A percentile compares a stretch with the other conserved stretches of the same genome.
These are phyloP conservation scores for Excoecaria agallocha DNA, from an alignment of 345 rosid genomes.

Conservation along the genomic window DNA sequence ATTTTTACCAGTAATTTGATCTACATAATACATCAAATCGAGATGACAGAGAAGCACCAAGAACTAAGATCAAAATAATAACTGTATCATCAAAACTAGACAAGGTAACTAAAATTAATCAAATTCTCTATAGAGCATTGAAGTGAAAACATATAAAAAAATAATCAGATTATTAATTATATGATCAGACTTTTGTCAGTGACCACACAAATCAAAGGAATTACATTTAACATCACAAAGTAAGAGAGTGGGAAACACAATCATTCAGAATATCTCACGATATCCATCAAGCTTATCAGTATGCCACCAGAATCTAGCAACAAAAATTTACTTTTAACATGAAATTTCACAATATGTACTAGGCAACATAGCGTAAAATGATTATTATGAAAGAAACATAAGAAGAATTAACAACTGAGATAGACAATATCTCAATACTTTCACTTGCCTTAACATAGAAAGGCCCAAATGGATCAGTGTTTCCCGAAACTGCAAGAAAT, in stretches of 20 bases:
- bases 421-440: neutral
- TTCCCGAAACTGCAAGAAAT: constrained; percentile 71
- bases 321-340: neutral
- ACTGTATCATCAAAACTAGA: too few relatives aligned
- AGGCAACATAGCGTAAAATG: neutral
- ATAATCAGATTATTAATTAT: too few relatives aligned
- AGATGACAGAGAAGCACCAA: too few relatives aligned
- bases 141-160: too few relatives aligned
- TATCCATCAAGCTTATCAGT: neutral
- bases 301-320: neutral
- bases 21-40: too few relatives aligned
- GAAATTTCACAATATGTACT: neutral
- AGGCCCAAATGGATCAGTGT: constrained; percentile 83
- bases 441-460: constrained; percentile 82
- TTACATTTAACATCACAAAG: neutral
- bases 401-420: neutral
- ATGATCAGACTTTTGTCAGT: too few relatives aligned
- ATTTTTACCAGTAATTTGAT: too few relatives aligned
- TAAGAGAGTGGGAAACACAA: neutral
- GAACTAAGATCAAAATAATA: too few relatives aligned
- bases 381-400: neutral
- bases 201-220: neutral
- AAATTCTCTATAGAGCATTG: too few relatives aligned
- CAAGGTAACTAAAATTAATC: too few relatives aligned
- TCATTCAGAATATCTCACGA: neutral